Evolutionary conservation across 1,284 basidiomycete species (phyloP), one percentile per base, ranked within the genome.

Genomic region (Cryptococcus deneoformans): DNA sequence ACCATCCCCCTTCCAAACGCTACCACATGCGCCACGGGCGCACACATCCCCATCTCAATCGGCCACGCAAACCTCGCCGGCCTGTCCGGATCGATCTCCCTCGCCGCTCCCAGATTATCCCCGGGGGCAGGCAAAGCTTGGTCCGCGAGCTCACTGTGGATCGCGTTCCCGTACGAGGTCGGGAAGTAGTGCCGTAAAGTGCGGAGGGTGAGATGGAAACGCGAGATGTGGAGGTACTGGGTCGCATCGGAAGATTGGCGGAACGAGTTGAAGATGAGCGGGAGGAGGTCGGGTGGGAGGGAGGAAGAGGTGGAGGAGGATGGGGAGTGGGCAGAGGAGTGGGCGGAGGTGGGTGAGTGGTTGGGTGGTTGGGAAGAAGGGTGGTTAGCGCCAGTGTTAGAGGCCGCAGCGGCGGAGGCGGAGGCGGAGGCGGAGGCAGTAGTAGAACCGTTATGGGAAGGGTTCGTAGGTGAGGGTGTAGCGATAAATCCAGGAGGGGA

Each of bases 21-120:
- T 1, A 69, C 69, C 3, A 68, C 61, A 57, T 76, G 73, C 10
- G 71, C 68, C 8, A 72, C 61, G 6, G 71, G 69, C n/a, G 66
- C 65, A 58, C 63, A 64, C 70, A 75, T 71, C 39, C 73, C 74
- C 6, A 75, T 55, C 60, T 76, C 74, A 46, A 76, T 75, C 2
- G 74, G 74, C 74, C 74, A 76, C n/a, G 64, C 70, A 52, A 75
- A 76, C 34, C 53, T 54, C 38, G 69, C 65, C 6, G 60, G 57
- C 6, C 52, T 5, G 53, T 75, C 71, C 20, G 71, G 63, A 56
- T 73, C 70, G 46, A 76, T 57, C 45, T 56, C 51, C 24, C 66
- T 66, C 14, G 72, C 72, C 24, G 63, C 55, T 5, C 72, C 73
- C 7, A 76, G 57, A 37, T 52, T 45, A 61, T 76, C 74, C 16